Evolutionary conservation across 768 basidiomycete species (phyloP).

Genomic region (Collybia sordida): DNA sequence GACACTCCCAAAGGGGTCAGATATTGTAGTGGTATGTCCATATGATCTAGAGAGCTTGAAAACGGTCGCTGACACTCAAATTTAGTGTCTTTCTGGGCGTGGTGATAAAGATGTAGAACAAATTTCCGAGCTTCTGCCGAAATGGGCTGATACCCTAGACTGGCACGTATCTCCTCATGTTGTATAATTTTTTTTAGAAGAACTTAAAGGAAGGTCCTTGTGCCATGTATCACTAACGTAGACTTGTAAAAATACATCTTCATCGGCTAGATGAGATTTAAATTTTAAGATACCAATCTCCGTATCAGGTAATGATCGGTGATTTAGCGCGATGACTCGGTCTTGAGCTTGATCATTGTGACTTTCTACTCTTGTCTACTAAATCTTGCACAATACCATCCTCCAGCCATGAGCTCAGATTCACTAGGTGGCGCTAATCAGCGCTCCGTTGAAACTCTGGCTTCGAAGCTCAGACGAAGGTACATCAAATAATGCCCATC

Average conservation of each 20-base stretch:
- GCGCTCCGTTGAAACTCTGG: conserved; percentile 66
- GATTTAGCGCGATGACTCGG: background rate
- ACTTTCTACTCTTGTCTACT: background rate
- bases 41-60: background rate
- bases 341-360: background rate
- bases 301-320: no score
- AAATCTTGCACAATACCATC: background rate
- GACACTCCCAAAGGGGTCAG: conserved; percentile 77
- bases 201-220: background rate
- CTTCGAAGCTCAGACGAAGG: conserved; percentile 71
- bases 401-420: conserved; percentile 40
- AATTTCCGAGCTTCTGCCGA: conserved; percentile 90
- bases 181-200: conserved; percentile 15
- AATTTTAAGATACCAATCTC: background rate
- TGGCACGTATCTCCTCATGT: conserved; percentile 73
- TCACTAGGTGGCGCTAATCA: conserved; percentile 37
- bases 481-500: conserved; percentile 19
- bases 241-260: background rate
- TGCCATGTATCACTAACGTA: background rate
- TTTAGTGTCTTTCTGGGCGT: conserved; percentile 87
- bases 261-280: background rate
- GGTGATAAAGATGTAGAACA: conserved; percentile 99
- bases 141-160: conserved; percentile 92
- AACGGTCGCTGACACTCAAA: background rate
- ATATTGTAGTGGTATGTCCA: conserved; percentile 84